A percentile compares a stretch with the other conserved stretches of the same genome.
Conservation (phyloP, 805 yeast genomes). For the Lachancea lanzarotensis region DNA sequence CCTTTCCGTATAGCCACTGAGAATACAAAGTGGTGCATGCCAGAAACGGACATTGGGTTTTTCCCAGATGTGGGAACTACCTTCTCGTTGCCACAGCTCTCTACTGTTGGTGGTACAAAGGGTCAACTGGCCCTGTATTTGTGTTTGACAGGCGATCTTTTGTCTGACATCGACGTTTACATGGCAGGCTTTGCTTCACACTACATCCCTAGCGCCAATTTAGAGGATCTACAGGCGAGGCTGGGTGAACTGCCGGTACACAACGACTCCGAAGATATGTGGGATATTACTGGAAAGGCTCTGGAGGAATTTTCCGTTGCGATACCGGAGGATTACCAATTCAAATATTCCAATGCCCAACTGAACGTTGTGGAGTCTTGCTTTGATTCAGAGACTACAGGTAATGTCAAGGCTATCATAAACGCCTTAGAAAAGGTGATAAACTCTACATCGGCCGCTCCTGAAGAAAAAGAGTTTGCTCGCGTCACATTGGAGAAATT, state of each 20-base stretch:
- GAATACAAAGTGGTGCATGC: constrained; percentile 90
- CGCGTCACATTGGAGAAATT: constrained; percentile 48
- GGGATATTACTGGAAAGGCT: constrained; percentile 53
- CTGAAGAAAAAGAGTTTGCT: constrained; percentile 64
- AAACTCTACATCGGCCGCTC: constrained; percentile 42
- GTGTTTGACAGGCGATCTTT: constrained; percentile 77
- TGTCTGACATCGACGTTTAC: constrained; percentile 76
- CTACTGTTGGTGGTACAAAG: constrained; percentile 38
- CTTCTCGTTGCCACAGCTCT: constrained; percentile 72
- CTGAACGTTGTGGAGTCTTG: constrained; percentile 61
- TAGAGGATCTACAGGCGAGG: constrained; percentile 57
- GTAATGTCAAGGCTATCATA: constrained; percentile 45
- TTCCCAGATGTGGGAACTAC: constrained; percentile 95
- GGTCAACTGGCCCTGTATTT: constrained; percentile 79
- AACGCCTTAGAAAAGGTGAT: constrained; percentile 45
- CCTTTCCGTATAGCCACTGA: constrained; percentile 94
- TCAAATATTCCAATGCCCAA: constrained; percentile 49
- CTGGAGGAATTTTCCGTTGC: constrained; percentile 74
- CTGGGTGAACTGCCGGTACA: constrained; percentile 49
- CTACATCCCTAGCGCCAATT: constrained; percentile 62
- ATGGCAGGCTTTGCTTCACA: constrained; percentile 86
- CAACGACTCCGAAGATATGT: constrained; percentile 28
- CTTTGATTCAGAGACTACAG: constrained; percentile 42
- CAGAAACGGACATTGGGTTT: constrained; percentile 94
- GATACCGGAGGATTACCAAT: constrained; percentile 56